Percentiles rank a stretch among this genome's conserved stretches.
These are phyloP conservation scores for Aspergillus transmontanensis DNA, from an alignment of 2,329 filamentous ascomycete species.

Conservation along the genomic window DNA sequence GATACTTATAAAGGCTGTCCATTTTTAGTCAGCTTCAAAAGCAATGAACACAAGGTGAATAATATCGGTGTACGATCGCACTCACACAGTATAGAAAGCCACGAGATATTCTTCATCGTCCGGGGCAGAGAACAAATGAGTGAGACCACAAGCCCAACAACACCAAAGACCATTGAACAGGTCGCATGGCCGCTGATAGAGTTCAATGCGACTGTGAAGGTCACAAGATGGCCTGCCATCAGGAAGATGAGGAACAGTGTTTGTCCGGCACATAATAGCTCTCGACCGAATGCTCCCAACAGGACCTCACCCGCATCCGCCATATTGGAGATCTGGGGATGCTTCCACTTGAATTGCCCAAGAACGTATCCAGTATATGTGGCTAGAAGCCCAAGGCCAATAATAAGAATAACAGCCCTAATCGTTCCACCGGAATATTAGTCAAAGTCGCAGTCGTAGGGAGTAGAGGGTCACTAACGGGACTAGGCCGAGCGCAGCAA, in stretches of 20 bases:
- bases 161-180: slow-evolving; percentile 65
- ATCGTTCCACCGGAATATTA: neutral
- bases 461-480: neutral
- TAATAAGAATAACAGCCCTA: slow-evolving; percentile 55
- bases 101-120: slow-evolving; percentile 64
- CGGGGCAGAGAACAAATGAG: slow-evolving; percentile 62
- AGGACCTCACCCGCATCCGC: slow-evolving; percentile 68
- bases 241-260: slow-evolving; percentile 68
- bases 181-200: slow-evolving; percentile 62
- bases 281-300: slow-evolving; percentile 61
- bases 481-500: neutral
- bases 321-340: slow-evolving; percentile 65
- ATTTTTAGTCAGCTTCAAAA: slow-evolving; percentile 17
- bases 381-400: slow-evolving; percentile 56
- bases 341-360: slow-evolving; percentile 57
- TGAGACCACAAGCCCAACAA: slow-evolving; percentile 61
- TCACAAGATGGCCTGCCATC: slow-evolving; percentile 70
- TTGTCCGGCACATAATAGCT: slow-evolving; percentile 64
- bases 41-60: neutral
- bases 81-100: slow-evolving; percentile 60
- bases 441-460: neutral
- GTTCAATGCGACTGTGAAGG: slow-evolving; percentile 69
- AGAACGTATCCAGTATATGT: slow-evolving; percentile 63
- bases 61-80: neutral
- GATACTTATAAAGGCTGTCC: slow-evolving; percentile 62